Base-by-base conservation (phyloP, 805 yeast genomes). In the Schwanniomyces vanrijiae region DNA sequence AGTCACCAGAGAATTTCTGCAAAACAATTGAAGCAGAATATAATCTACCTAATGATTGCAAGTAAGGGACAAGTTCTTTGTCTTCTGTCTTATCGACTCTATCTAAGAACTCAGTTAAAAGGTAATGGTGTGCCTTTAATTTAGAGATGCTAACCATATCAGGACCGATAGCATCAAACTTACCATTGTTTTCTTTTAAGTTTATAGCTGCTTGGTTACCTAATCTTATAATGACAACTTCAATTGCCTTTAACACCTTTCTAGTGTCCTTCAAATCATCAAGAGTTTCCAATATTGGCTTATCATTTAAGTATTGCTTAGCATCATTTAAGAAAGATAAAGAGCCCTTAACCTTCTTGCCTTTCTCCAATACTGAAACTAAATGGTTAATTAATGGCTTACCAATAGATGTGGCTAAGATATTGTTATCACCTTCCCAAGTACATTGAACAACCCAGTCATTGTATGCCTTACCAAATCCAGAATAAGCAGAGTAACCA, bases 361-460 rank as follows among this genome's bases (percentile, higher is more conserved):
- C 69, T 42, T 61, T 55, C 26, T 58, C 51, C 26, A 68, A 43
- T 26, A 68, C 64, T 24, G 57, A 64, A 39, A 53, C 56, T 25
- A 68, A 61, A 45, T 60, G 54, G 57, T 65, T 68, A 46, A 69
- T 58, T 34, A 73, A 58, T 39, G 75, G 66, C 50, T 71, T 64
- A 58, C 78, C 77, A 45, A 66, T 70, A 44, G 68, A 61, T 60
- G 71, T 58, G 38, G 69, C 73, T 55, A 73, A 65, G 37, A 73
- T 77, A 53, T 66, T 73, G 63, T 73, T 73, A 55, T 73, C 78
- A 59, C 78, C 78, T 60, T 73, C 78, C 78, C 78, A 73, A 25
- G 78, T 73, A 60, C 76, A 70, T 60, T 71, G 76, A 37, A 73
- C 77, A 34, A 68, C 76, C 76, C 77, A 73, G 48, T 73, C 78